Evolutionary conservation across 2,329 filamentous ascomycete genomes (phyloP), one percentile per base, ranked within the genome.

Genomic region (Chrysoporthe puriensis): DNA sequence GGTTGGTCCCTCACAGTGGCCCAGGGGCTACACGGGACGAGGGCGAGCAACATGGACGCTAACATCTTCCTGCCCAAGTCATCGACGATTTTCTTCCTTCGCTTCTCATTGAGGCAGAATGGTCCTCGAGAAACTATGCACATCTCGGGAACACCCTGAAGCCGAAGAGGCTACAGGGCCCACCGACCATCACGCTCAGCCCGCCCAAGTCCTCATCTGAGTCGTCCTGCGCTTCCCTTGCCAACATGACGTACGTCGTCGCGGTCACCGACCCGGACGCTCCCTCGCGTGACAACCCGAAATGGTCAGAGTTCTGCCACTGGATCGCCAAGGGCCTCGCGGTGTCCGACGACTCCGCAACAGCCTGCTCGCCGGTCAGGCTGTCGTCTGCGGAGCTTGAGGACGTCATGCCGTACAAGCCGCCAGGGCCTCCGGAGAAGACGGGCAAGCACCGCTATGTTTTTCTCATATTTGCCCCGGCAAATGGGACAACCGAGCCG

Each of bases 81-180:
- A 81, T 90, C 67, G 83, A 89, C 70, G 82, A 86, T 69, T 90
- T 90, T 75, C 75, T 80, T 3, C 87, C 88, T 6, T 79, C 79
- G 7, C 78, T 88, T 64, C 80, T 81, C 50, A 73, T 90, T 52
- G 77, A 86, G 9, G 79, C 76, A 52, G 85, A 85, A 77, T 80
- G 82, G 66, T 75, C 79, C 1, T 77, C 74, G 16, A 73, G 83
- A 66, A 77, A 79, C 56, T 73, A 75, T 32, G 82, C 85, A 26
- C 71, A 78, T 0, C 77, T 89, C 1, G 88, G 88, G 43, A 89
- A 89, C 75, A 85, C 74, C 2, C 68, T 82, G 11, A 73, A 76
- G 46, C 76, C 78, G 0, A 71, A 75, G 32, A 72, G 76, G 18
- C 75, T 79, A 1, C 73, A 80, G 54, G 74, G 78, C 2, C 70